Conservation (phyloP, 2,329 filamentous ascomycete genomes). For the Claviceps sp. region DNA sequence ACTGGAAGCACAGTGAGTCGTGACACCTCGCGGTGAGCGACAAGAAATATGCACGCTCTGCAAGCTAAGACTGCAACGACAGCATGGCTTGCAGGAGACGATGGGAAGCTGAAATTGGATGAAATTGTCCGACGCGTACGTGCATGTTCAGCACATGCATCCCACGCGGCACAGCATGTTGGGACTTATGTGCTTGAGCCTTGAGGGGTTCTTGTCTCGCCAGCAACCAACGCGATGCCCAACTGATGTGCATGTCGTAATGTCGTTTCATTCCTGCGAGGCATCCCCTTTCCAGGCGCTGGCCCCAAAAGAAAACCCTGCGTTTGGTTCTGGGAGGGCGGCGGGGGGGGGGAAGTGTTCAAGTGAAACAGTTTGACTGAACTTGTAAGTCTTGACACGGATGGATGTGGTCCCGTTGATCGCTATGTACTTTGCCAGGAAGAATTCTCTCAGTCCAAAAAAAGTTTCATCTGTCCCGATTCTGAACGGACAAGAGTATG, state of each 20-base stretch:
- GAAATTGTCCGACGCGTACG: slow-evolving; percentile 2
- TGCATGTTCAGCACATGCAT: slow-evolving; percentile 2
- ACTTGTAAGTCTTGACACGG: background rate
- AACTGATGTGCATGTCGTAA: background rate
- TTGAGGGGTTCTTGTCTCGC: background rate
- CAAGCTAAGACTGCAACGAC: background rate
- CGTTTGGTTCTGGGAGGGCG: background rate
- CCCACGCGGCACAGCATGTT: background rate
- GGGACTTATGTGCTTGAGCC: background rate
- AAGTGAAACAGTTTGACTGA: too few relatives aligned
- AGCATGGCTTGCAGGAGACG: background rate
- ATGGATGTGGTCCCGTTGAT: background rate
- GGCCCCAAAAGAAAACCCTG: background rate
- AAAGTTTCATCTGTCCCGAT: background rate
- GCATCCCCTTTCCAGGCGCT: background rate
- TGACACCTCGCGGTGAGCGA: background rate
- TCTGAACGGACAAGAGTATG: background rate
- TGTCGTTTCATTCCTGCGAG: background rate
- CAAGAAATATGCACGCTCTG: background rate
- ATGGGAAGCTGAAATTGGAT: background rate
- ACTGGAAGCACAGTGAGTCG: background rate
- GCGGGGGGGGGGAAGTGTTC: background rate
- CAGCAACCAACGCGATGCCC: background rate
- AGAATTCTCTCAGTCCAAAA: background rate
- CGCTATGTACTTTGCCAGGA: background rate